Evolutionary conservation across 2,329 filamentous ascomycete species (phyloP).

Genomic region (Botrytis deweyae): DNA sequence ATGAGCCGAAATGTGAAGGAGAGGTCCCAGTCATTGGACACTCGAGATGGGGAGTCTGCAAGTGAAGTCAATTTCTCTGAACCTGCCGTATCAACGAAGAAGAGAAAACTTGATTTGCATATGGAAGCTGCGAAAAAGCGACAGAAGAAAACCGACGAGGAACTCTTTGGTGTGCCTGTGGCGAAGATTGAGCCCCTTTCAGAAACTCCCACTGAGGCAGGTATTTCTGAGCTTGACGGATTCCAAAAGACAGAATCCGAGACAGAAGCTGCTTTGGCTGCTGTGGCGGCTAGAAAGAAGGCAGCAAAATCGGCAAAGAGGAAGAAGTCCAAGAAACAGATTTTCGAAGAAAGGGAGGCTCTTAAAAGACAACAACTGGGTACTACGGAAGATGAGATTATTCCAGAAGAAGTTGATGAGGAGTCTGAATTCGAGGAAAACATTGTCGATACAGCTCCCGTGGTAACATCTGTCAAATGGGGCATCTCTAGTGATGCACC

Average conservation of each 20-base stretch:
- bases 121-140: conserved; percentile 72
- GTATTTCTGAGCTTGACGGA: conserved; percentile 50
- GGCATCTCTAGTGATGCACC: conserved; percentile 58
- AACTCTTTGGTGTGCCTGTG: conserved; percentile 67
- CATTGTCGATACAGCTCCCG: conserved; percentile 41
- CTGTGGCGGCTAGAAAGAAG: conserved; percentile 55
- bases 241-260: conserved; percentile 51
- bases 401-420: conserved; percentile 37
- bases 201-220: conserved; percentile 43
- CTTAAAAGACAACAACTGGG: conserved; percentile 54
- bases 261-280: conserved; percentile 44
- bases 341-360: conserved; percentile 66
- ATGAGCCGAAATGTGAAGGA: conserved; percentile 25
- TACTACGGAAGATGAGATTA: conserved; percentile 46
- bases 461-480: conserved; percentile 53
- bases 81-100: conserved; percentile 53
- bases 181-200: conserved; percentile 52
- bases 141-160: conserved; percentile 77
- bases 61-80: conserved; percentile 73
- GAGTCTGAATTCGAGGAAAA: conserved; percentile 39
- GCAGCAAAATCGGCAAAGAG: conserved; percentile 55
- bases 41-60: conserved; percentile 62
- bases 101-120: conserved; percentile 72
- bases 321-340: conserved; percentile 77
- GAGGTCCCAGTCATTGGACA: conserved; percentile 43